Percentiles rank a stretch among this genome's conserved stretches.
These are phyloP conservation scores for Bacidia rubella DNA, from an alignment of 495 filamentous ascomycete species.

Conservation along the genomic window DNA sequence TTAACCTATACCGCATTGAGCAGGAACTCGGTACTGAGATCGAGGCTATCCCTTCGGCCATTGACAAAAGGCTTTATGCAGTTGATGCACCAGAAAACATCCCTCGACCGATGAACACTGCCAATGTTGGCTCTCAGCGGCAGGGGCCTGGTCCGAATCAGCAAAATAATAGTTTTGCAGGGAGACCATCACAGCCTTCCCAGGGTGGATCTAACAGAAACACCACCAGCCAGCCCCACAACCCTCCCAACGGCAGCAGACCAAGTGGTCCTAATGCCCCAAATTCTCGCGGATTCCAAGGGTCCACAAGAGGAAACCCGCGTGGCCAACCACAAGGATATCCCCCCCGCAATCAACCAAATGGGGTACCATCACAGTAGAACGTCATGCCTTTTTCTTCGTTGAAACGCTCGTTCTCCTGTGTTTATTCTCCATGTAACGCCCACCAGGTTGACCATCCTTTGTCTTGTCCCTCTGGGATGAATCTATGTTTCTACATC, in stretches of 20 bases:
- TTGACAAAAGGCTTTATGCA: conserved; percentile 96
- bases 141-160: conserved; percentile 17
- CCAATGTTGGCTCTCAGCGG: conserved; percentile 19
- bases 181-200: conserved; percentile 3
- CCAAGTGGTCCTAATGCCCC: conserved; percentile 8
- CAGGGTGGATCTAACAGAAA: conserved; percentile 8
- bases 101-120: conserved; percentile 54
- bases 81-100: conserved; percentile 94
- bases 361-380: conserved; percentile 12
- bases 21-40: conserved; percentile 96
- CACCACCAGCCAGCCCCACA: neutral
- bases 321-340: conserved; percentile 10
- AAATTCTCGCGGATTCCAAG: conserved; percentile 6
- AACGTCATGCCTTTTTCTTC: neutral
- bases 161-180: conserved; percentile 5
- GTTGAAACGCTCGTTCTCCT: neutral
- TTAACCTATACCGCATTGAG: conserved; percentile 98
- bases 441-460: neutral
- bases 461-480: neutral
- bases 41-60: conserved; percentile 79
- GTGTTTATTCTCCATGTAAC: neutral
- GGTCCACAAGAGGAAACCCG: conserved; percentile 9
- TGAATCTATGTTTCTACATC: neutral
- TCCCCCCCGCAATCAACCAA: conserved; percentile 11
- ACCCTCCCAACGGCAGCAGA: conserved; percentile 3